Evolutionary conservation across 1,139 yeast species (phyloP).

Genomic region (Geotrichum restrictum): DNA sequence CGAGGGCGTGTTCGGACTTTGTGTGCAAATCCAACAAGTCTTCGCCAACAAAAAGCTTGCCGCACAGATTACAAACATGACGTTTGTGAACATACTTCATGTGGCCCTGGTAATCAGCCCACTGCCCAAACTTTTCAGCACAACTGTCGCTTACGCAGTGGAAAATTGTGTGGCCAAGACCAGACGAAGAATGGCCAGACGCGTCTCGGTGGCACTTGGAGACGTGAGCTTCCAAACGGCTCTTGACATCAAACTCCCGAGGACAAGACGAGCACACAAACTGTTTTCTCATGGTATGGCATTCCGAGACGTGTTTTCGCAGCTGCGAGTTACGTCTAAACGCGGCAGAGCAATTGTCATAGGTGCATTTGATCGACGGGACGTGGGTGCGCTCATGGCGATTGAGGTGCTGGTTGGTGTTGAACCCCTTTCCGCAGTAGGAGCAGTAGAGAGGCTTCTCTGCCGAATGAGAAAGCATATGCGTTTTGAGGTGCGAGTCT

Average conservation of each 20-base stretch:
- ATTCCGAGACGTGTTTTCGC: slow-evolving; percentile 63
- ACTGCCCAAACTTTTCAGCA: slow-evolving; percentile 59
- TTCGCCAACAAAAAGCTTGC: slow-evolving; percentile 50
- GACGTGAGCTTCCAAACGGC: slow-evolving; percentile 36
- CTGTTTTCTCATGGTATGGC: slow-evolving; percentile 44
- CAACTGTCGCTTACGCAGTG: slow-evolving; percentile 62
- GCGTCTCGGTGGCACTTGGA: slow-evolving; percentile 32
- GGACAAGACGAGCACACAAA: slow-evolving; percentile 35
- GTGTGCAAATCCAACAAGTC: slow-evolving; percentile 11
- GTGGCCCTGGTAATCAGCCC: slow-evolving; percentile 76
- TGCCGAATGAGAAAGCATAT: slow-evolving; percentile 52
- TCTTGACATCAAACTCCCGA: slow-evolving; percentile 37
- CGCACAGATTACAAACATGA: slow-evolving; percentile 62
- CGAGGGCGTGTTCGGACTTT: slow-evolving; percentile 12
- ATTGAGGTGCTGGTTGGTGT: slow-evolving; percentile 72
- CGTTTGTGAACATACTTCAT: slow-evolving; percentile 70
- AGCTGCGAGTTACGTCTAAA: slow-evolving; percentile 78
- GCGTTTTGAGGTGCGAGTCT: slow-evolving; percentile 76
- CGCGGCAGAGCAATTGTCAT: slow-evolving; percentile 58
- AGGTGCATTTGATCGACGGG: slow-evolving; percentile 59
- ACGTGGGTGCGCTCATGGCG: slow-evolving; percentile 79
- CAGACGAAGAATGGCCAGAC: background rate
- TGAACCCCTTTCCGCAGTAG: slow-evolving; percentile 78
- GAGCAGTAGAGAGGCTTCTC: slow-evolving; percentile 76
- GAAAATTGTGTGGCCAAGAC: slow-evolving; percentile 24